These are phyloP conservation scores for Pueraria montana DNA, from an alignment of 306 rosid species.

Conservation along the genomic window DNA sequence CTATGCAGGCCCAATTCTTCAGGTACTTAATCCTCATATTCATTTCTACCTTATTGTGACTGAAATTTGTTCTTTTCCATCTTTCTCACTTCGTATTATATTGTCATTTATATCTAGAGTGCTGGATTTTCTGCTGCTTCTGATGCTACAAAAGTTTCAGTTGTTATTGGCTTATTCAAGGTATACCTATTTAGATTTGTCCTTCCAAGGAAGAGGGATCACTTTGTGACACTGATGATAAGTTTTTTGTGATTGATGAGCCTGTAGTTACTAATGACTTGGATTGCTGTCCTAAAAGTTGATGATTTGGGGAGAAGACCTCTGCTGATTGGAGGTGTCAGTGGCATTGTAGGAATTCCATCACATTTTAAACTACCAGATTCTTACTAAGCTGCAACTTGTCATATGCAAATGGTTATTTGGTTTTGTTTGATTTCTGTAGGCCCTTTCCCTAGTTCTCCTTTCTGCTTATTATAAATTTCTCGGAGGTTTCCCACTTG, in stretches of 20 bases:
- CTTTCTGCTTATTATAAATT: slow-evolving; percentile 91
- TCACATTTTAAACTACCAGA: slow-evolving; percentile 37
- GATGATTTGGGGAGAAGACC: slow-evolving; percentile 98
- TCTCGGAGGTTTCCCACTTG: slow-evolving; percentile 84
- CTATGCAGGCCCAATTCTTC: slow-evolving; percentile 95
- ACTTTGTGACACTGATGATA: slow-evolving; percentile 33
- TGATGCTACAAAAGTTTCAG: slow-evolving; percentile 95
- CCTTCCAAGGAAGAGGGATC: slow-evolving; percentile 30
- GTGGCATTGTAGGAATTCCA: slow-evolving; percentile 83
- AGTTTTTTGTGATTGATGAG: slow-evolving; percentile 44
- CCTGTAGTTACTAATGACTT: slow-evolving; percentile 86
- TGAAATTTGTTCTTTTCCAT: slow-evolving; percentile 35
- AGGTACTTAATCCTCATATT: slow-evolving; percentile 64
- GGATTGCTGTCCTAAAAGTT: slow-evolving; percentile 89
- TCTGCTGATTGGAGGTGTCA: slow-evolving; percentile 85
- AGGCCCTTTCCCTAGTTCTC: slow-evolving; percentile 83
- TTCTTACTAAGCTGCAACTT: slow-evolving; percentile 42
- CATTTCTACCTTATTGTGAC: slow-evolving; percentile 32
- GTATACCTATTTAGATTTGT: slow-evolving; percentile 53
- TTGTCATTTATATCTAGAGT: slow-evolving; percentile 61
- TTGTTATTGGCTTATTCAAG: slow-evolving; percentile 92
- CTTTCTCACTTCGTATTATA: slow-evolving; percentile 41
- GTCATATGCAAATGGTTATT: slow-evolving; percentile 42
- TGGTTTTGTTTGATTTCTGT: slow-evolving; percentile 43
- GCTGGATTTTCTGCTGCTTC: slow-evolving; percentile 98